Evolutionary conservation across 495 filamentous ascomycete genomes (phyloP).

Genomic region (Mytilinidion resinicola): DNA sequence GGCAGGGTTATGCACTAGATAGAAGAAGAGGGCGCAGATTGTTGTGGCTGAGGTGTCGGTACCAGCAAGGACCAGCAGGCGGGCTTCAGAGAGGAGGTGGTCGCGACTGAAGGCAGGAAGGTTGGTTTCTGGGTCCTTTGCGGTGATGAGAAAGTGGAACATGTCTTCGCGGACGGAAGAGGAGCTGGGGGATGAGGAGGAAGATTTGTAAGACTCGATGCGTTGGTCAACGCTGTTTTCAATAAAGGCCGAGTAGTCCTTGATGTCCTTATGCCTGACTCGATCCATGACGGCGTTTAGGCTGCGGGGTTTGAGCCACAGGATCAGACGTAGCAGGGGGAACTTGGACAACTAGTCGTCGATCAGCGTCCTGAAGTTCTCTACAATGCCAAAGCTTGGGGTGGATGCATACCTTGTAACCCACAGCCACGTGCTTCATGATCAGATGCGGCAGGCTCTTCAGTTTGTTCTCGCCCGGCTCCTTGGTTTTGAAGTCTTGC

Average conservation of each 20-base stretch:
- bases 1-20: neutral
- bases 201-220: slow-evolving; percentile 8
- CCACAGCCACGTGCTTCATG: slow-evolving; percentile 14
- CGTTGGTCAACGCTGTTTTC: slow-evolving; percentile 4
- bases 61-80: slow-evolving; percentile 30
- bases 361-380: neutral
- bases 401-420: slow-evolving; percentile 5
- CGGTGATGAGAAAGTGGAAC: slow-evolving; percentile 33
- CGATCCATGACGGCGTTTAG: neutral
- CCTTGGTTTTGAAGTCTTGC: slow-evolving; percentile 48
- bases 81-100: too few species aligned
- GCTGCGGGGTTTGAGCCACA: slow-evolving; percentile 9
- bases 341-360: slow-evolving; percentile 11
- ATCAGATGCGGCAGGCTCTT: slow-evolving; percentile 25
- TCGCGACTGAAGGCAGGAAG: slow-evolving; percentile 27
- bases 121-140: slow-evolving; percentile 28
- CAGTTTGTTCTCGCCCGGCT: slow-evolving; percentile 8
- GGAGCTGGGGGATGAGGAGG: slow-evolving; percentile 2
- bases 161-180: slow-evolving; percentile 29
- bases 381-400: neutral
- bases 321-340: slow-evolving; percentile 4
- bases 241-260: slow-evolving; percentile 8
- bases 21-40: slow-evolving; percentile 8
- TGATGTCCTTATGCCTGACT: neutral
- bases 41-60: slow-evolving; percentile 8